Evolutionary conservation across 768 basidiomycete genomes (phyloP), one percentile per base, ranked within the genome.

Genomic region (Astraeus odoratus): DNA sequence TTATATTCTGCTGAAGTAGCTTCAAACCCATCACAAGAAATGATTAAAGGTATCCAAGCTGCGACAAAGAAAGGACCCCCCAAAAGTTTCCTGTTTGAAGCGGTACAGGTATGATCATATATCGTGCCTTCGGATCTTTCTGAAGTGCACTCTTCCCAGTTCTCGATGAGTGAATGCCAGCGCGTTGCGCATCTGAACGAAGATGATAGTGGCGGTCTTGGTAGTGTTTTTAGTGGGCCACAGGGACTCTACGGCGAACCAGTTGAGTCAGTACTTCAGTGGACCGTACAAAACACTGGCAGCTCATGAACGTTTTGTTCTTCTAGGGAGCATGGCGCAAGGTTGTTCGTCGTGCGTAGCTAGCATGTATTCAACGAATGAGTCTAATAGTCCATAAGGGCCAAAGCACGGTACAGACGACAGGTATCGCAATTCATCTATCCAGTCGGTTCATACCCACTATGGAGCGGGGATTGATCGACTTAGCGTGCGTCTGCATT

Each of bases 21-120:
- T 36, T 80, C 86, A 8, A 68, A 58, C 22, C 58, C 86, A 13
- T 75, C 75, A 47, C 70, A 76, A 60, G 83, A 81, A 58, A 66
- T 83, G 47, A 66, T 73, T 2, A 58, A 67, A 8, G 93, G 94
- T 60, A 67, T 96, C 23, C 74, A 83, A 51, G 70, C 88, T 42
- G 85, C 88, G 0, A 96, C 92, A 7, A 94, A 94, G 75, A 97
- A 97, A 69, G 80, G 85, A 43, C 84, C 88, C 0, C 92, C 93
- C 0, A 69, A 65, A 2, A 74, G 68, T 46, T 76, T 90, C 60
- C 78, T 72, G 46, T 83, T 84, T 43, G 80, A 87, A 53, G 71
- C 95, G 12, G 87, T 96, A 39, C 94, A 87, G 67, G 85, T 87
- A 46, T 53, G 79, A 63, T 6, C 27, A 36, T 22, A 19, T 7